Conservation (phyloP, 257 asterid genomes). For the Solanum sparsipilum region DNA sequence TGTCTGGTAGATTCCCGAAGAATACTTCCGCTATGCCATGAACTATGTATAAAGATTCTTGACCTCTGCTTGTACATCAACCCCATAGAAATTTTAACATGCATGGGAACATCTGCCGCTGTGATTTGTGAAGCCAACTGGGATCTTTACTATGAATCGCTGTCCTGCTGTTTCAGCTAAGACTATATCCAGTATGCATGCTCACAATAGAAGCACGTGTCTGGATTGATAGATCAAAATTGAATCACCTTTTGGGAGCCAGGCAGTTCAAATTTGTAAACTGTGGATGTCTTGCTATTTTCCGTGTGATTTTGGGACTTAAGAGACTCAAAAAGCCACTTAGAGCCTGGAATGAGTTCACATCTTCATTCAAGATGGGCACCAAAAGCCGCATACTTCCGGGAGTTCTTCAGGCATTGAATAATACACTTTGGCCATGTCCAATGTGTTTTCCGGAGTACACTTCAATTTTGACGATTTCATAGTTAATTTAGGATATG, state of each 20-base stretch:
- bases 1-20: constrained; percentile 47
- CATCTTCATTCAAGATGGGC: background rate
- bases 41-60: constrained; percentile 4
- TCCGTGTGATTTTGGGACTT: background rate
- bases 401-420: background rate
- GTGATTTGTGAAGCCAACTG: background rate
- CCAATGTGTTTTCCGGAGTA: background rate
- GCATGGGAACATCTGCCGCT: background rate
- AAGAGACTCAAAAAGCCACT: background rate
- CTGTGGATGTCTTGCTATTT: background rate
- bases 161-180: background rate
- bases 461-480: background rate
- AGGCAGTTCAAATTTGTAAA: background rate
- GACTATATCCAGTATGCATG: background rate
- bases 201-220: background rate
- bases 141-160: background rate
- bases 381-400: background rate
- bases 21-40: constrained; percentile 51
- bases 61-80: constrained; percentile 18
- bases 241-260: background rate
- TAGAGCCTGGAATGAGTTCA: background rate
- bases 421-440: background rate
- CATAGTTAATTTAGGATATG: background rate
- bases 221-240: background rate
- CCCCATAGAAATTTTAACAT: constrained; percentile 3